Base-by-base conservation (phyloP, 768 basidiomycete species). In the Leucocoprinus leucothites region DNA sequence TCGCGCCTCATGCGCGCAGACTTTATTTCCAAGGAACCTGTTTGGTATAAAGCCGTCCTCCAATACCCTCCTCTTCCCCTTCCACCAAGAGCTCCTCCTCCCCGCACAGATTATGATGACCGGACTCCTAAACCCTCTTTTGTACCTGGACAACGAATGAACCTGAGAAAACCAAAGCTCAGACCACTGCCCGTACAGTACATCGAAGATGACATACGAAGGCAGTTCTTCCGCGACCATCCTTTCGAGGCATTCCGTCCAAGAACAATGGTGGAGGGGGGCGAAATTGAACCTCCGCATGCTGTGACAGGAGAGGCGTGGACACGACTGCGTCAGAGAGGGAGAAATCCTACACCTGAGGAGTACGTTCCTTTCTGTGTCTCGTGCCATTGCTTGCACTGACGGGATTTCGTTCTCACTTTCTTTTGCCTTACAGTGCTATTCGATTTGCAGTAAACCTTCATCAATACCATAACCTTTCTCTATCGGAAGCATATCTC, bases 191-290 rank as follows among this genome's bases (percentile, higher is more conserved):
- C 81, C 9, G 79, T 98, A 48, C 75, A 76, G 51, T 97, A 94
- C 66, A 56, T 89, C 38, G 93, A 96, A 66, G 97, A 99, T 68
- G 77, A 81, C 58, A 74, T 98, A 56, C 85, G 97, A 34, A 78
- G 84, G 52, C 91, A 91, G 67, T 98, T 99, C 78, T 98, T 95
- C 76, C 76, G 78, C 40, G 97, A 99, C 74, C 95, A 97, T 67
- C 94, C 97, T 6, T 97, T 97, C 65, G 95, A 99, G 72, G 88
- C 93, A 1, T 90, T 95, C 70, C 79, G 95, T 41, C 85, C 93
- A 1, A 76, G 77, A 8, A 85, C 81, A 9, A 67, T 99, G 49
- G 82, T 91, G 0, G 97, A 99, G 71, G 78, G 77, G 14, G 82
- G 74, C 18, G 68, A 67, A 16, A 75, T 91, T 48, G 76, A 80